Evolutionary conservation across 768 basidiomycete species (phyloP).

Genomic region (Suillus americanus): DNA sequence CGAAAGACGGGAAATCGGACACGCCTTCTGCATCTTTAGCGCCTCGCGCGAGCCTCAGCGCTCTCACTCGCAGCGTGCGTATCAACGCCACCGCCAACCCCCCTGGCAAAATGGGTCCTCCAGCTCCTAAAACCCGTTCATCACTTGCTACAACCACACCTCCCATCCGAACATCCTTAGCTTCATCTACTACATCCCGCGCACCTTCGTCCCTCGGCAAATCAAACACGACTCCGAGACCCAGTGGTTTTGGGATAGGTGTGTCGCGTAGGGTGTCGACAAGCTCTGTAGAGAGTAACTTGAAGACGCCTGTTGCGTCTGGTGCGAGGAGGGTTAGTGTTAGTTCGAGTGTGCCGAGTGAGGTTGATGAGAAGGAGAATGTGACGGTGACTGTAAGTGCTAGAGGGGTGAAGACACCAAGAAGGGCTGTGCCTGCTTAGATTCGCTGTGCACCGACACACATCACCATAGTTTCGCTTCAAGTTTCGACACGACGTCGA

Average conservation of each 20-base stretch:
- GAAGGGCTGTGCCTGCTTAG: constrained; percentile 22
- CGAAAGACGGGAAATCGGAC: constrained; percentile 36
- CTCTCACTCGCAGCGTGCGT: constrained; percentile 53
- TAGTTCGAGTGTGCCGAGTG: constrained; percentile 40
- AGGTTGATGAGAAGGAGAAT: constrained; percentile 63
- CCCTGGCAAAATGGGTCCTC: constrained; percentile 48
- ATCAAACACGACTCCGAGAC: constrained; percentile 14
- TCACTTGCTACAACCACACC: constrained; percentile 43
- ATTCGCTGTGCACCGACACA: neutral
- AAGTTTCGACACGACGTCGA: neutral
- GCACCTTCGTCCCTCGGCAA: constrained; percentile 32
- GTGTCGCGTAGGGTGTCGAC: constrained; percentile 28
- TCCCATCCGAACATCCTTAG: neutral
- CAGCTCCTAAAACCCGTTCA: constrained; percentile 33
- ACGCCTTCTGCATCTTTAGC: constrained; percentile 31
- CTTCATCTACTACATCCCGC: constrained; percentile 17
- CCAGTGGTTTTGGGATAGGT: constrained; percentile 9
- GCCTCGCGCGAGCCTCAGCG: constrained; percentile 26
- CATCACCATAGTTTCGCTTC: neutral
- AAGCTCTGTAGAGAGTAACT: constrained; percentile 33
- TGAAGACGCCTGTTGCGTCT: constrained; percentile 29
- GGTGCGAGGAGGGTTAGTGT: constrained; percentile 32
- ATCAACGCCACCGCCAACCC: constrained; percentile 34
- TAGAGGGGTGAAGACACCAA: constrained; percentile 9
- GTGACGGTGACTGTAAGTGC: constrained; percentile 19